Conservation (phyloP, 192 early-diverging fungal genomes). For the Gryganskiella cystojenkinii region DNA sequence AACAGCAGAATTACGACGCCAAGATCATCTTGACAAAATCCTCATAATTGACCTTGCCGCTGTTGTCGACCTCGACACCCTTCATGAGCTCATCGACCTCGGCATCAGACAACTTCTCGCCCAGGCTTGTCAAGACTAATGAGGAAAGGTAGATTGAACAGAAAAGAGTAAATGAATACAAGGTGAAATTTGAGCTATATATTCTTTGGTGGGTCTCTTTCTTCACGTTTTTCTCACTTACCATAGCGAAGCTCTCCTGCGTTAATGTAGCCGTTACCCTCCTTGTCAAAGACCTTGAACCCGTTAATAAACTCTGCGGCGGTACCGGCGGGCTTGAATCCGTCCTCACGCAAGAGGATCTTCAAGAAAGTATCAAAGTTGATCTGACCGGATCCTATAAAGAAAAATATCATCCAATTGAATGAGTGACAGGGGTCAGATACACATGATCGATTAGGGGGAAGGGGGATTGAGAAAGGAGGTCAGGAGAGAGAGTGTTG, state of each 20-base stretch:
- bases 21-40: constrained; percentile 46
- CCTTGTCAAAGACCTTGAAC: constrained; percentile 91
- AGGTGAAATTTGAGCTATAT: too few relatives aligned
- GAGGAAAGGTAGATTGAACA: background rate
- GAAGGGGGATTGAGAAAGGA: too few relatives aligned
- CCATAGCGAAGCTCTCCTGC: constrained; percentile 83
- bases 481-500: too few relatives aligned
- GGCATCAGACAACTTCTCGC: constrained; percentile 80
- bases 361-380: constrained; percentile 78
- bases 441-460: too few relatives aligned
- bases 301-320: constrained; percentile 85
- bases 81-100: constrained; percentile 87
- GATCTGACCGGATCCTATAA: constrained; percentile 33
- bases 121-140: constrained; percentile 81
- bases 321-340: constrained; percentile 76
- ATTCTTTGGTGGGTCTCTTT: background rate
- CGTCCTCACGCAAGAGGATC: constrained; percentile 76
- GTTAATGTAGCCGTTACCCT: constrained; percentile 79
- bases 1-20: constrained; percentile 2
- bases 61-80: constrained; percentile 78
- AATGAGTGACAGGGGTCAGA: too few relatives aligned
- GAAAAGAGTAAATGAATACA: background rate
- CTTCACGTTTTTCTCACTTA: constrained; percentile 27
- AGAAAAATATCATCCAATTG: background rate
- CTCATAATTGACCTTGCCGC: constrained; percentile 86